Evolutionary conservation across 2,329 filamentous ascomycete species (phyloP), one percentile per base, ranked within the genome.

Genomic region (Penicillium verrucosum): DNA sequence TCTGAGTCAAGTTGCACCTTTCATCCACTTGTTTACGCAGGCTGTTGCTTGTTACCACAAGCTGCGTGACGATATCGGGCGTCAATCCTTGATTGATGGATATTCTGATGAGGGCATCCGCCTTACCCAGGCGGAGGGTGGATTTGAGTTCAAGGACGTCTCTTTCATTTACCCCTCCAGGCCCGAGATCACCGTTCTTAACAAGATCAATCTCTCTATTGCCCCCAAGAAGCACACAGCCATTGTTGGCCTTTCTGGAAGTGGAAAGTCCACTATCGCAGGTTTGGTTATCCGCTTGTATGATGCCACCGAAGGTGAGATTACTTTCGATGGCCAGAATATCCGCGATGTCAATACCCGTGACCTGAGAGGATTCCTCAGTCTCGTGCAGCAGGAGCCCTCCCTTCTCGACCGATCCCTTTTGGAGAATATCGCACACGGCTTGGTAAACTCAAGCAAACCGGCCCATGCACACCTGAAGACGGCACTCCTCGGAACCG

Each of bases 221-320:
- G 68, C 74, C 23, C 74, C 76, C 1, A 81, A 81, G 10, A 75
- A 82, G n/a, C 81, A 78, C 46, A 73, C 79, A 5, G 82, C 80
- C 0, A 68, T 84, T 23, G 81, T 84, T 3, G 82, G 82, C 21
- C 76, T 80, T 0, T 82, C 78, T 2, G 81, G 82, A 14, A 81
- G 79, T 54, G 82, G 82, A 7, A 74, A 91, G 73, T 87, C 85
- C 0, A 89, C 85, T n/a, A 85, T 89, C 36, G 82, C 92, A 27
- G 73, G 73, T 4, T 73, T 84, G 0, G 70, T 82, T 14, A 77
- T 81, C 54, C 73, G 84, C 8, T 89, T 92, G 70, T 93, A 92
- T 70, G 82, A 89, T 43, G 72, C 84, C 0, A 77, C 82, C 23
- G 76, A 79, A 12, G 89, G 90, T 8, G 74, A 75, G 3, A 85